Base-by-base conservation (phyloP, 2,329 filamentous ascomycete species). In the Geosmithia flava region DNA sequence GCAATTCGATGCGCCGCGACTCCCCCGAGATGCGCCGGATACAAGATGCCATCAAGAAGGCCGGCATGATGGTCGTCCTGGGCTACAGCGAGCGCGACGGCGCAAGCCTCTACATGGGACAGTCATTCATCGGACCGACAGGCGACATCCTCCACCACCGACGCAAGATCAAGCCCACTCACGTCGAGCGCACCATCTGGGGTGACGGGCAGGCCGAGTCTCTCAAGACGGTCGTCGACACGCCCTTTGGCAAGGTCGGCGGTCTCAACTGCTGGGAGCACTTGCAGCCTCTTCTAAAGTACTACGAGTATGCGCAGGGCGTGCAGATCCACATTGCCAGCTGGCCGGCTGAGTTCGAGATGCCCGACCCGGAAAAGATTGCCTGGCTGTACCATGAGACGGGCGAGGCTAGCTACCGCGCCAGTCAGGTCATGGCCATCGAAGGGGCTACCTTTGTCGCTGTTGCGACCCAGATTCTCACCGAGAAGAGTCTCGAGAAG, bases 171-270 rank as follows among this genome's bases (percentile, higher is more conserved):
- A 74, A 74, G 62, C 70, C 70, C 0, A 73, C 70, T 1, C 69
- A 73, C 49, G 60, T 72, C 41, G 70, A 73, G 55, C 64, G 68
- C 42, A 60, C 67, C 2, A 62, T 68, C 41, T 80, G 74, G 54
- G 76, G 76, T 2, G 76, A 80, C 46, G 76, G 75, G 2, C 68
- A 74, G 1, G 76, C 72, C 2, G 72, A 79, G 39, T 74, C 75
- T n/a, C 71, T 75, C 44, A 67, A 68, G 50, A 70, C 68, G 40
- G 76, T 78, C 0, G 66, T 70, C 5, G 65, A 72, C 41, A n/a
- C 37, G 0, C 49, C 58, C 50, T 60, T 65, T 23, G 68, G 65
- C 17, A 62, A 61, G 27, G 61, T 73, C 19, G 70, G 70, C 7
- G 59, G 58, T 1, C 58, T 75, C 1, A 62, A 64, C 10, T 75